Evolutionary conservation across 768 basidiomycete species (phyloP), one percentile per base, ranked within the genome.

Genomic region (Gloeostereum incarnatum): DNA sequence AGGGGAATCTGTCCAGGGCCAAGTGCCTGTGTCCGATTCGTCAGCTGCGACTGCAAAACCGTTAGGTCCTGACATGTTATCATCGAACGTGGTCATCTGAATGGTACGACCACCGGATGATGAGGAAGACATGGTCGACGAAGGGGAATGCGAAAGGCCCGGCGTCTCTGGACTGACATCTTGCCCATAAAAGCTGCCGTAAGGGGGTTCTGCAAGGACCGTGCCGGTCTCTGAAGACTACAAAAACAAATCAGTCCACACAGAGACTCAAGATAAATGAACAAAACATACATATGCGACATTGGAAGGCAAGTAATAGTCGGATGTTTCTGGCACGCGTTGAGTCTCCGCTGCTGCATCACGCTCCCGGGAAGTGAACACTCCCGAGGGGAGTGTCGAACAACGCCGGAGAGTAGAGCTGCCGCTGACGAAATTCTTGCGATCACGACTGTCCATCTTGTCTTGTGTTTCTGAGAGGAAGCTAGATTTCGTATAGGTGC

Each of bases 91-190:
- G 11, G 65, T 55, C 68, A 76, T 71, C 46, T 78, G 76, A 17
- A 76, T 59, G 0, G 73, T 78, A 17, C 66, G 66, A 45, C 76
- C 75, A 26, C 68, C 69, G 33, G 66, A 57, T 4, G 71, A 71
- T 6, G 41, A 43, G 9, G 65, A 66, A 0, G 71, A 78, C 40
- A 74, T 75, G 1, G 75, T 76, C 3, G 76, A 69, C 1, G 74
- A 68, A 0, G 78, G 78, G 0, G 78, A 79, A 35, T 73, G 72
- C 8, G 63, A 69, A 26, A 81, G 69, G 14, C 64, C 42, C 21
- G 39, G 45, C 5, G 33, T 17, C 46, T 49, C 27, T 32, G 32
- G 27, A 41, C 42, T 13, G 43, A 47, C 17, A 39, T 49, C 13
- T 34, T 38, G 13, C 33, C 44, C 16, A 22, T 37, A 10, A 36